phyloP scores from a whole-genome alignment of 495 filamentous ascomycete species.

The Trichocladium antarcticum region DNA sequence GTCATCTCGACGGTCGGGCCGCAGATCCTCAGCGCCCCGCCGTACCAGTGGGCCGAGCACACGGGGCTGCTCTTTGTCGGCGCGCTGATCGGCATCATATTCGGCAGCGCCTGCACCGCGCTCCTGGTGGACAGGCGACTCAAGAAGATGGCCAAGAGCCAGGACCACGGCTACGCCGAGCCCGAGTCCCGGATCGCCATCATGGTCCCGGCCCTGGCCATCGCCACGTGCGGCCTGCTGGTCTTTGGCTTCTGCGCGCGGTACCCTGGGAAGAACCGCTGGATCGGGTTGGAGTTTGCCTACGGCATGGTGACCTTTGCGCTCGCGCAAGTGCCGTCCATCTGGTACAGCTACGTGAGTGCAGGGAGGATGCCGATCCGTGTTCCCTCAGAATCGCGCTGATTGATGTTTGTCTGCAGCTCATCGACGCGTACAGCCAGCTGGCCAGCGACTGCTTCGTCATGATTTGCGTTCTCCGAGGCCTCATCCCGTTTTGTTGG shows the following conservation, averaged over 20 bases:
- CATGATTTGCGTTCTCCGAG: slow-evolving; percentile 25
- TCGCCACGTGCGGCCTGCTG: slow-evolving; percentile 21
- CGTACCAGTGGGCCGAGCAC: slow-evolving; percentile 21
- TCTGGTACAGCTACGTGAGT: slow-evolving; percentile 29
- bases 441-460: slow-evolving; percentile 27
- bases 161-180: slow-evolving; percentile 20
- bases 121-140: slow-evolving; percentile 15
- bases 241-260: slow-evolving; percentile 27
- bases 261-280: slow-evolving; percentile 10
- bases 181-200: slow-evolving; percentile 20
- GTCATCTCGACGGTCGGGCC: slow-evolving; percentile 25
- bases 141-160: slow-evolving; percentile 6
- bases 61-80: slow-evolving; percentile 21
- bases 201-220: slow-evolving; percentile 16
- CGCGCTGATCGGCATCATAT: slow-evolving; percentile 18
- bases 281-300: slow-evolving; percentile 24
- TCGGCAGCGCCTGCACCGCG: slow-evolving; percentile 11
- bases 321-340: slow-evolving; percentile 19
- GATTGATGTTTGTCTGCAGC: slow-evolving; percentile 6
- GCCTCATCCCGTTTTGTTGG: slow-evolving; percentile 24
- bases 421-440: slow-evolving; percentile 25
- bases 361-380: no score
- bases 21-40: slow-evolving; percentile 11
- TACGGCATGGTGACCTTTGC: slow-evolving; percentile 27
- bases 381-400: background rate